phyloP scores from a whole-genome alignment of 2,329 filamentous ascomycete genomes.

The Colletotrichum lupini region DNA sequence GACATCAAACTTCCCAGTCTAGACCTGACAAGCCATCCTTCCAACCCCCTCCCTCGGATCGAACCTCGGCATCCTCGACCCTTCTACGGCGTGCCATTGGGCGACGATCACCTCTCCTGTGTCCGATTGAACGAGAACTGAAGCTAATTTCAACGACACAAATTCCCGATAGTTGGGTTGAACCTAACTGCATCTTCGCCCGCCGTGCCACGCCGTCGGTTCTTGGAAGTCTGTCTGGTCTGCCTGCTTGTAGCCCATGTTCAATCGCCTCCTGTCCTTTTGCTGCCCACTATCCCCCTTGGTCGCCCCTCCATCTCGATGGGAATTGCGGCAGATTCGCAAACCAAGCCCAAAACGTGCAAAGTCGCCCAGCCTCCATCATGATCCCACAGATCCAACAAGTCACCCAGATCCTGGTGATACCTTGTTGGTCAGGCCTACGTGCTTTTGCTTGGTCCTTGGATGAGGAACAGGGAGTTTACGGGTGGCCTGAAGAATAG shows the following conservation, averaged over 20 bases:
- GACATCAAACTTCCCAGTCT: neutral
- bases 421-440: neutral
- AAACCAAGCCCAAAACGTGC: constrained; percentile 25
- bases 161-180: neutral
- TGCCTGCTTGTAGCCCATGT: neutral
- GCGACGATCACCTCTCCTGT: neutral
- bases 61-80: constrained; percentile 26
- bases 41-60: neutral
- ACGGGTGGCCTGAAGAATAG: neutral
- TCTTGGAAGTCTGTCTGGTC: neutral
- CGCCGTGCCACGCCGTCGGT: constrained; percentile 17
- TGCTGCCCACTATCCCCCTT: neutral
- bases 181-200: neutral
- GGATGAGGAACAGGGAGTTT: neutral
- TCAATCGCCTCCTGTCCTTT: neutral
- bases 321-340: constrained; percentile 4
- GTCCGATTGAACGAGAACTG: neutral
- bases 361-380: constrained; percentile 3
- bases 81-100: constrained; percentile 18
- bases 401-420: neutral
- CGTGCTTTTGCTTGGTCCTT: neutral
- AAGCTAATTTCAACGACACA: constrained; percentile 27
- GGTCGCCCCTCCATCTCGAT: neutral
- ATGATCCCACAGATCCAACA: neutral
- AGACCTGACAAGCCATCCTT: neutral